Evolutionary conservation across 1,284 basidiomycete species (phyloP).

Genomic region (Rhizoctonia solani): DNA sequence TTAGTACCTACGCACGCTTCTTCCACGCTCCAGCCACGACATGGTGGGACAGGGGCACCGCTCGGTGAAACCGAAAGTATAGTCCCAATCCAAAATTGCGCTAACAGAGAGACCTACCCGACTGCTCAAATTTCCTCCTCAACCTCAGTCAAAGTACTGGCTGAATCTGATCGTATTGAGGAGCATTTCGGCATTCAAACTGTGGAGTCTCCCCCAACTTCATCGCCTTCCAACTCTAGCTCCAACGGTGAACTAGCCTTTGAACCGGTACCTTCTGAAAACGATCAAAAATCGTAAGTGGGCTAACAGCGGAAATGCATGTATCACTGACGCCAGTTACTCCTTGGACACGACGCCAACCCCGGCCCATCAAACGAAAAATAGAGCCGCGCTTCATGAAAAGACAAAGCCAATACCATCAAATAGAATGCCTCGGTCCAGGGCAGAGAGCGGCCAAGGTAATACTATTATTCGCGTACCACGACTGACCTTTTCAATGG

Average conservation of each 20-base stretch:
- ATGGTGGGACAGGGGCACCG: constrained; percentile 33
- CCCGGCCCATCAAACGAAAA: constrained; percentile 27
- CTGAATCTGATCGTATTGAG: not conserved
- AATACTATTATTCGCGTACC: constrained; percentile 21
- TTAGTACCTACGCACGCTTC: not conserved
- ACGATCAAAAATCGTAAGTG: constrained; percentile 6
- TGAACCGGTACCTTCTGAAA: not conserved
- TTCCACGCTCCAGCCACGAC: constrained; percentile 34
- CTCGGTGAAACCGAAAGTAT: constrained; percentile 21
- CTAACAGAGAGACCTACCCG: not conserved
- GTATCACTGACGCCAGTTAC: constrained; percentile 30
- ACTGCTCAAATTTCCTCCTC: constrained; percentile 11
- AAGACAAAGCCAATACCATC: constrained; percentile 7
- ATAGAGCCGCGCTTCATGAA: constrained; percentile 31
- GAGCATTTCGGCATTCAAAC: not conserved
- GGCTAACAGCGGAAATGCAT: constrained; percentile 16
- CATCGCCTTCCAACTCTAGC: not conserved
- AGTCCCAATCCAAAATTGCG: constrained; percentile 7
- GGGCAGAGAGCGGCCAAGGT: constrained; percentile 21
- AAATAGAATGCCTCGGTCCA: not conserved
- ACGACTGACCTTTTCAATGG: constrained; percentile 31
- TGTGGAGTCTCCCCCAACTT: not conserved
- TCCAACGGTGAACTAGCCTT: not conserved
- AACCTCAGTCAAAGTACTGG: not conserved
- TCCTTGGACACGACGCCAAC: constrained; percentile 6